Conservation (phyloP, 306 rosid genomes). For the Dryas alaskensis region DNA sequence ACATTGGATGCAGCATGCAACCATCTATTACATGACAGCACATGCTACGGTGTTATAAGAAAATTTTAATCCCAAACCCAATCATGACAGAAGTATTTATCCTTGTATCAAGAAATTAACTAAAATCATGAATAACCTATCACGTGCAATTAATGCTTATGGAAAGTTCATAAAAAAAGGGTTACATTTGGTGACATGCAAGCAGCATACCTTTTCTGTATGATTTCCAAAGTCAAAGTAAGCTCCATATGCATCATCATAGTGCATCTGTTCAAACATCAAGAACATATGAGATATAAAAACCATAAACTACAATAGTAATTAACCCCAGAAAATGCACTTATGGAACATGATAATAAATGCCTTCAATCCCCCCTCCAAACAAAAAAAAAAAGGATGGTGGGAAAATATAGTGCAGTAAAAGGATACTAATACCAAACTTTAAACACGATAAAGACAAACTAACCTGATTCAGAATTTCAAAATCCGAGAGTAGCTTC, state of each 20-base stretch:
- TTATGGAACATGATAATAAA: background rate
- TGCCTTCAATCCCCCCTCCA: background rate
- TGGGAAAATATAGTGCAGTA: background rate
- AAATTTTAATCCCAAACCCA: background rate
- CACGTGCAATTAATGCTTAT: background rate
- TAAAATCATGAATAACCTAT: background rate
- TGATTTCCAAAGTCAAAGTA: constrained; percentile 92
- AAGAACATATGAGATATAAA: constrained; percentile 30
- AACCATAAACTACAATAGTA: background rate
- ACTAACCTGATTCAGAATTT: constrained; percentile 77
- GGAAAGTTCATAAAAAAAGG: background rate
- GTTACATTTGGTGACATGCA: background rate
- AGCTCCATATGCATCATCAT: constrained; percentile 63
- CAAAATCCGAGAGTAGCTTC: constrained; percentile 62
- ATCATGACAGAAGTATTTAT: background rate
- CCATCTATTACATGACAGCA: constrained; percentile 1
- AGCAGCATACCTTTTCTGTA: constrained; percentile 79
- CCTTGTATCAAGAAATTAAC: background rate
- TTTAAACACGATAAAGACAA: background rate
- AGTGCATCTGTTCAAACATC: constrained; percentile 74
- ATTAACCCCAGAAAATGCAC: background rate
- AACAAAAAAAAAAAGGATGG: background rate
- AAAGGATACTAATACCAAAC: background rate
- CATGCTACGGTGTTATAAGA: background rate
- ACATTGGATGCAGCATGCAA: background rate